Evolutionary conservation across 192 early-diverging fungal species (phyloP).

Genomic region (Physocladia obscura): DNA sequence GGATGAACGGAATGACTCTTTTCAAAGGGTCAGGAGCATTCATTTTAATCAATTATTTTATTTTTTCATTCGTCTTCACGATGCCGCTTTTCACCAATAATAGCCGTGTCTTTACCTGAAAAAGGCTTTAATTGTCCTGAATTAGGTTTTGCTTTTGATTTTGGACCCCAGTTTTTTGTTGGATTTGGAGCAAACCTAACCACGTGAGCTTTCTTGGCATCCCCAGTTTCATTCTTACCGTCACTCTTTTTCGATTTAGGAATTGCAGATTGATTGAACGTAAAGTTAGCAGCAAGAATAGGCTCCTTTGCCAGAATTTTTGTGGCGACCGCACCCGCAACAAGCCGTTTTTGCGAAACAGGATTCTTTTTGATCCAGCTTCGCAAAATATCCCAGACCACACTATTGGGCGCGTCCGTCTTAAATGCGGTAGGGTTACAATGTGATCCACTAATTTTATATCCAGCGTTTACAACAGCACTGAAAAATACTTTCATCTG

Average conservation of each 20-base stretch:
- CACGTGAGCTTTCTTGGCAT: slow-evolving; percentile 75
- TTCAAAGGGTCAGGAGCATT: slow-evolving; percentile 43
- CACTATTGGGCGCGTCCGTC: slow-evolving; percentile 81
- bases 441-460: slow-evolving; percentile 85
- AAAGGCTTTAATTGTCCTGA: not conserved
- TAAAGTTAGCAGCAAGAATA: slow-evolving; percentile 22
- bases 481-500: slow-evolving; percentile 67
- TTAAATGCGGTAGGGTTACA: slow-evolving; percentile 79
- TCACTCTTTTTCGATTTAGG: not conserved
- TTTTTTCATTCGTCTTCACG: slow-evolving; percentile 2
- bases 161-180: slow-evolving; percentile 95
- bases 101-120: not conserved
- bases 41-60: not conserved
- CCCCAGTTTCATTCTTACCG: slow-evolving; percentile 45
- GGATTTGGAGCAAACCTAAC: slow-evolving; percentile 96
- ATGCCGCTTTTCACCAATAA: not conserved
- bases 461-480: slow-evolving; percentile 88
- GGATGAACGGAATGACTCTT: slow-evolving; percentile 72
- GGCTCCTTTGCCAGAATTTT: slow-evolving; percentile 56
- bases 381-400: slow-evolving; percentile 93
- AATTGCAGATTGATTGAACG: not conserved
- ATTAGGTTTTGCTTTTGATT: slow-evolving; percentile 46
- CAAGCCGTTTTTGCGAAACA: slow-evolving; percentile 64
- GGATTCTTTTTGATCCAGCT: slow-evolving; percentile 71
- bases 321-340: slow-evolving; percentile 59